Evolutionary conservation across 2,329 filamentous ascomycete genomes (phyloP).

Genomic region (Teratosphaeria zuluensis): DNA sequence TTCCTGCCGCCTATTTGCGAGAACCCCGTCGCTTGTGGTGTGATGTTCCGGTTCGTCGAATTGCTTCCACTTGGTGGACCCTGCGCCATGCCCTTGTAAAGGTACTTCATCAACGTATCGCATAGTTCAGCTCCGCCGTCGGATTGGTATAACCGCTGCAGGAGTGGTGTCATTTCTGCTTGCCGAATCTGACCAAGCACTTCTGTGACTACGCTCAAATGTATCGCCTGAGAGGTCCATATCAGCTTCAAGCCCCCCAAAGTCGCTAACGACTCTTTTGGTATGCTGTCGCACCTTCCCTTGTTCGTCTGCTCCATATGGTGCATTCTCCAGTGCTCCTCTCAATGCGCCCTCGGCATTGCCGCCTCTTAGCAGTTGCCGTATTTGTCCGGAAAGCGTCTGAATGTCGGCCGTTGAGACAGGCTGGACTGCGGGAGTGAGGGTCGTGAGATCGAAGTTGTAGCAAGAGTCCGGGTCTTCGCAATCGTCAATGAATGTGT

Average conservation of each 20-base stretch:
- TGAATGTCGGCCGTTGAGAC: slow-evolving; percentile 70
- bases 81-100: slow-evolving; percentile 80
- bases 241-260: neutral
- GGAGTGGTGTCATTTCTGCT: slow-evolving; percentile 83
- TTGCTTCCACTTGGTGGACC: slow-evolving; percentile 19
- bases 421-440: slow-evolving; percentile 67
- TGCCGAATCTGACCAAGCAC: slow-evolving; percentile 94
- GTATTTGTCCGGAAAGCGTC: slow-evolving; percentile 66
- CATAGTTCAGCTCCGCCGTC: slow-evolving; percentile 74
- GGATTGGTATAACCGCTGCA: slow-evolving; percentile 69
- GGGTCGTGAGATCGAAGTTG: slow-evolving; percentile 83
- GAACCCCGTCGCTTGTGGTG: slow-evolving; percentile 79
- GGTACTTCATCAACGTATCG: slow-evolving; percentile 95
- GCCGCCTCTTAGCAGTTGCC: slow-evolving; percentile 77
- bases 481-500: neutral
- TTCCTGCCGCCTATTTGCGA: slow-evolving; percentile 54
- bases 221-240: slow-evolving; percentile 54
- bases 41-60: slow-evolving; percentile 32
- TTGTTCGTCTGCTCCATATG: slow-evolving; percentile 51
- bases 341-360: slow-evolving; percentile 80
- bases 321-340: slow-evolving; percentile 74
- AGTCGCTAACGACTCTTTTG: neutral
- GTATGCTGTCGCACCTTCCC: slow-evolving; percentile 37
- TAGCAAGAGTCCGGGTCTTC: slow-evolving; percentile 73
- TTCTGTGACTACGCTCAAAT: slow-evolving; percentile 80